Evolutionary conservation across 1,284 basidiomycete genomes (phyloP).

Genomic region (Ustilago xerochloae): DNA sequence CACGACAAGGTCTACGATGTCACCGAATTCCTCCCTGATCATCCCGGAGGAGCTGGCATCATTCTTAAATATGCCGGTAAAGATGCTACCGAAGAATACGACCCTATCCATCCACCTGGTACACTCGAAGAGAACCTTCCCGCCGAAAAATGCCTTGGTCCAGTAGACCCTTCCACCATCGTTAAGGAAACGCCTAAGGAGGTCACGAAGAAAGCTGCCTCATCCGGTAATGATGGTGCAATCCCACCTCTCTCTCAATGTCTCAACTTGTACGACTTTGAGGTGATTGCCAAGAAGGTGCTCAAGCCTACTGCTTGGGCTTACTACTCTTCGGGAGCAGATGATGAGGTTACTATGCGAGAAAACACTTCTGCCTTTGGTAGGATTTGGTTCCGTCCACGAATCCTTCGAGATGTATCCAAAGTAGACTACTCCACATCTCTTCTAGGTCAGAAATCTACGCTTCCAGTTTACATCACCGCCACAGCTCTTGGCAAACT

Average conservation of each 20-base stretch:
- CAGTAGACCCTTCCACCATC: constrained; percentile 57
- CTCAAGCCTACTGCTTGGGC: constrained; percentile 66
- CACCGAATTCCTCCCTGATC: constrained; percentile 82
- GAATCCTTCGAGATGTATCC: constrained; percentile 84
- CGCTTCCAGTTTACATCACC: constrained; percentile 75
- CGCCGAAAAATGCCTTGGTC: constrained; percentile 61
- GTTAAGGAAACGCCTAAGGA: constrained; percentile 35
- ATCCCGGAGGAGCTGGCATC: constrained; percentile 76
- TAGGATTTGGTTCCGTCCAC: constrained; percentile 93
- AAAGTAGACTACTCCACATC: constrained; percentile 76
- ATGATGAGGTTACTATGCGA: constrained; percentile 75
- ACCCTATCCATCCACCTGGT: constrained; percentile 65
- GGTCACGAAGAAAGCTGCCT: constrained; percentile 3
- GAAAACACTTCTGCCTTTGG: constrained; percentile 90
- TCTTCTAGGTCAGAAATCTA: constrained; percentile 47
- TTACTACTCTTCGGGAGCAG: constrained; percentile 67
- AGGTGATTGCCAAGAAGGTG: constrained; percentile 69
- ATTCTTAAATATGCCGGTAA: constrained; percentile 82
- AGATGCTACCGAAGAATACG: constrained; percentile 75
- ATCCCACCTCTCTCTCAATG: constrained; percentile 79
- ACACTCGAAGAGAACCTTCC: constrained; percentile 65
- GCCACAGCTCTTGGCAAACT: constrained; percentile 87
- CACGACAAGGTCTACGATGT: constrained; percentile 82
- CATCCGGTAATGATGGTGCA: constrained; percentile 25
- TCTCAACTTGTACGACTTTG: constrained; percentile 89